Base-by-base conservation (phyloP, 2,329 filamentous ascomycete species). In the Apiospora pterosperma region DNA sequence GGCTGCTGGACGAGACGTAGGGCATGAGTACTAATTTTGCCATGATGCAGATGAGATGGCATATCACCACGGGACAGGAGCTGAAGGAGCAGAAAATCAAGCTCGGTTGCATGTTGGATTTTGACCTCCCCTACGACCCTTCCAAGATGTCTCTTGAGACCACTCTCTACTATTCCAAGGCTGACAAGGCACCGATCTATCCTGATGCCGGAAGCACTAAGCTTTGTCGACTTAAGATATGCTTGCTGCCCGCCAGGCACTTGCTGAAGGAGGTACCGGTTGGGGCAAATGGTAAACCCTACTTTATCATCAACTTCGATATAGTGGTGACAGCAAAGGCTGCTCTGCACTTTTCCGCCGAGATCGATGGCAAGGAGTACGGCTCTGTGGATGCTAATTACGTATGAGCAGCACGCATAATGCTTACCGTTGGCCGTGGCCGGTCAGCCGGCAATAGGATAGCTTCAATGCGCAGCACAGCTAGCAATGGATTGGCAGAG, bases 31-130 rank as follows among this genome's bases (percentile, higher is more conserved):
- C 12, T 11, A 25, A 28, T 12, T 12, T 28, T 58, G 23, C 11
- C 48, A 12, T 11, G 11, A 58, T 12, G 48, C 23, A 14, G 3
- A 34, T 36, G 36, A 2, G 3, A 1, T 61, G 59, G 59, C 25
- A 61, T 16, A 61, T 61, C 10, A 62, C 7, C 14, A 48, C n/a
- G 28, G 60, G 60, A 16, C 60, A 62, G 14, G 60, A 62, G 41
- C 28, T 62, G 2, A 42, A n/a, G 23, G 21, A 34, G 3, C 19
- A 48, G 12, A 48, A 62, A 4, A 23, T 48, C 39, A 62, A 31
- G 5, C 25, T 62, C 19, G 3, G 2, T 1, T 16, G 42, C 60
- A 0, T 2, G 0, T 0, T 0, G 2, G n/a, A 14, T 2, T 1
- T 44, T 6, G 38, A 25, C 8, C 16, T 34, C n/a, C 28, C 36